phyloP scores from a whole-genome alignment of 345 rosid genomes.

The Physaria fendleri region DNA sequence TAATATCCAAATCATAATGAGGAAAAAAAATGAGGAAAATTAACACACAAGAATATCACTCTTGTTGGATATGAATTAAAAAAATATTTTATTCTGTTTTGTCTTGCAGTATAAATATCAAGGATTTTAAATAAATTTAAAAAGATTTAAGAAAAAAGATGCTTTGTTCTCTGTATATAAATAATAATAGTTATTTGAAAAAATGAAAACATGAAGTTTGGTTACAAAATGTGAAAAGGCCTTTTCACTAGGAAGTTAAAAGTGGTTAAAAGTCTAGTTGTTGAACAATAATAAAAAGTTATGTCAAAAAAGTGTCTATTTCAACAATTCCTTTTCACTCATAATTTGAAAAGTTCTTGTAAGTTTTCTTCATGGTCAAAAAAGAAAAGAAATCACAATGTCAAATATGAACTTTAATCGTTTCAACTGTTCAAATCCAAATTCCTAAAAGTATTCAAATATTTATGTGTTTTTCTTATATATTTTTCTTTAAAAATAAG shows the following conservation, averaged over 20 bases:
- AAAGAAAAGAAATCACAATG: no score
- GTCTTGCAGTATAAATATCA: background rate
- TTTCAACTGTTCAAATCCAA: no score
- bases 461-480: background rate
- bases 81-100: background rate
- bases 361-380: slow-evolving; percentile 23
- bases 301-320: no score
- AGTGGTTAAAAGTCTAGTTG: slow-evolving; percentile 34
- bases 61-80: background rate
- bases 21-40: background rate
- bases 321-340: slow-evolving; percentile 18
- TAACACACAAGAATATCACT: background rate
- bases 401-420: no score
- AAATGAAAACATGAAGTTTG: background rate
- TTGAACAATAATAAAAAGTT: slow-evolving; percentile 33
- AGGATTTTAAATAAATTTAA: background rate
- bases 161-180: background rate
- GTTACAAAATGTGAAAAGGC: slow-evolving; percentile 28
- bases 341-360: slow-evolving; percentile 21
- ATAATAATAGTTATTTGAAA: background rate
- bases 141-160: background rate
- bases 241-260: slow-evolving; percentile 25
- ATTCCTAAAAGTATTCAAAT: no score
- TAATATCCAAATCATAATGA: background rate
- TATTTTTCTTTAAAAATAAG: slow-evolving; percentile 33